A percentile compares a stretch with the other conserved stretches of the same genome.
Conservation (phyloP, 2,329 filamentous ascomycete genomes). For the Monilinia laxa region DNA sequence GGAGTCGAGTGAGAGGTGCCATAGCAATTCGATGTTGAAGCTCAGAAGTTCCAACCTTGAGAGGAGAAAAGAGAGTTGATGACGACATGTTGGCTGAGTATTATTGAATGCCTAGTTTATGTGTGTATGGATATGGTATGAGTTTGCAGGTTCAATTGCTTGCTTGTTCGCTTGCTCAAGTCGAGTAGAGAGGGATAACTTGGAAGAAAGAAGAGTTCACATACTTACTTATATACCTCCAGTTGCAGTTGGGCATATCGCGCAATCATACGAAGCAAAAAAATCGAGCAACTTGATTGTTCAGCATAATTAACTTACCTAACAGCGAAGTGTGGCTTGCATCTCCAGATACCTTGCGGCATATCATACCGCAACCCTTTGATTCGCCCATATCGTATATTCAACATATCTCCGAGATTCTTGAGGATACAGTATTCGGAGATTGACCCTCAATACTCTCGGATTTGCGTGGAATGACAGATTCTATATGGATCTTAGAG, state of each 20-base stretch:
- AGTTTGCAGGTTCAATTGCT: not conserved
- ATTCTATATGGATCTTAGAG: not conserved
- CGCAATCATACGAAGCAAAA: not conserved
- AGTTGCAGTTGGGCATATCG: not conserved
- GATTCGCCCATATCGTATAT: too few species aligned
- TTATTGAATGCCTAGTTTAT: not conserved
- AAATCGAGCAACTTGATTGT: not conserved
- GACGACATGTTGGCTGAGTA: slow-evolving; percentile 16
- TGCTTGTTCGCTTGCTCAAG: not conserved
- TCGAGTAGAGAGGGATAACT: not conserved
- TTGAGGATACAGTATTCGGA: not conserved
- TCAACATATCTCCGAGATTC: slow-evolving; percentile 4
- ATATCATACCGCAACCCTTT: too few species aligned
- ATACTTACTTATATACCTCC: not conserved
- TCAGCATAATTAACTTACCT: not conserved
- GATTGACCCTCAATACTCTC: not conserved
- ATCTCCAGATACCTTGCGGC: not conserved
- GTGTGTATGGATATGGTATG: not conserved
- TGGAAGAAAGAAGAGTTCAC: not conserved
- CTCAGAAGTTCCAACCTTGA: slow-evolving; percentile 44
- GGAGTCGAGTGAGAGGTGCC: slow-evolving; percentile 58
- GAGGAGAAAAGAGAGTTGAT: slow-evolving; percentile 46
- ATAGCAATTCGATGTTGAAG: slow-evolving; percentile 52
- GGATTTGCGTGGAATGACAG: not conserved
- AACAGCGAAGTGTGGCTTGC: not conserved